Evolutionary conservation across 345 rosid species (phyloP).

Genomic region (Aquilaria sinensis): DNA sequence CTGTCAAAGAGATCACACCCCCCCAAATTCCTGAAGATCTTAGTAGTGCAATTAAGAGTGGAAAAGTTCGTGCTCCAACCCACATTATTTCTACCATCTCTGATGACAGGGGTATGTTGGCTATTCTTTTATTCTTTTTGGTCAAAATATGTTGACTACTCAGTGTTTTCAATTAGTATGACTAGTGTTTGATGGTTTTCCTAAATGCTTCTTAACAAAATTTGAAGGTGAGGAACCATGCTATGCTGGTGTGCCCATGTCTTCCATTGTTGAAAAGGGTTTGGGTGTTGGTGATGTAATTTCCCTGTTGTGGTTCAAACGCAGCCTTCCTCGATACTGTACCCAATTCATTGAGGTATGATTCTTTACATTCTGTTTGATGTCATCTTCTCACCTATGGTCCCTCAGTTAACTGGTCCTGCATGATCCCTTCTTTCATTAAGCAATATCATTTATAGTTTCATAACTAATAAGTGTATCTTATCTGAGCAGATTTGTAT

Average conservation of each 20-base stretch:
- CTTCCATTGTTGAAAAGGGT: slow-evolving; percentile 59
- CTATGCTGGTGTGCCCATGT: slow-evolving; percentile 71
- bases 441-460: neutral
- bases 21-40: slow-evolving; percentile 76
- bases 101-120: slow-evolving; percentile 49
- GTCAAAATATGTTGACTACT: neutral
- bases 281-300: slow-evolving; percentile 64
- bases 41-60: slow-evolving; percentile 52
- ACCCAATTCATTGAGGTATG: slow-evolving; percentile 56
- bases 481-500: slow-evolving; percentile 44
- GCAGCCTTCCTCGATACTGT: slow-evolving; percentile 71
- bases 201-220: slow-evolving; percentile 3
- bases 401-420: too few species aligned
- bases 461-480: slow-evolving; percentile 1
- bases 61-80: slow-evolving; percentile 73
- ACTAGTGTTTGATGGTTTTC: neutral
- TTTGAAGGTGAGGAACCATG: slow-evolving; percentile 63
- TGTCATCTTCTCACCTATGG: neutral
- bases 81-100: slow-evolving; percentile 66
- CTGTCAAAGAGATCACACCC: slow-evolving; percentile 50
- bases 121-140: neutral
- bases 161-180: neutral
- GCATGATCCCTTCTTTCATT: too few species aligned
- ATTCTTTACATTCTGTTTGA: neutral
- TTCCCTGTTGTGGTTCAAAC: slow-evolving; percentile 66